Percentiles rank a stretch among this genome's conserved stretches.
These are phyloP conservation scores for Aspergillus sojae DNA, from an alignment of 2,329 filamentous ascomycete genomes.

Conservation along the genomic window DNA sequence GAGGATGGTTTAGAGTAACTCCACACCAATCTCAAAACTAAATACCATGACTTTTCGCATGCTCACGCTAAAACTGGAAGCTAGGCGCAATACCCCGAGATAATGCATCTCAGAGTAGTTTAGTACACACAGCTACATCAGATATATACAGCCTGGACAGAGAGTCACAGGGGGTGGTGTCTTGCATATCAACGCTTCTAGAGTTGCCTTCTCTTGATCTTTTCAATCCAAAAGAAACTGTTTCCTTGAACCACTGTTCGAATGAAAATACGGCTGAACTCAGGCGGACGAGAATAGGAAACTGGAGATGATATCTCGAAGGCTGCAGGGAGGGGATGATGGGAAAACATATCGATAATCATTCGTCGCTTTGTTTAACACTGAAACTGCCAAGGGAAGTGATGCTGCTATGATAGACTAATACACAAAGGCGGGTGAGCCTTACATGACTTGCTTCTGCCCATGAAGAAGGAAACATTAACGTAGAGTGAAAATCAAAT, in stretches of 20 bases:
- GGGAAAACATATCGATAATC: constrained; percentile 18
- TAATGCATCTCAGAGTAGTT: not conserved
- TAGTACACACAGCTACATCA: not conserved
- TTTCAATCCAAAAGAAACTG: not conserved
- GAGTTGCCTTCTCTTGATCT: not conserved
- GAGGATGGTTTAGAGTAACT: not conserved
- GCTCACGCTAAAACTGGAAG: not conserved
- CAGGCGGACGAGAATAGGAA: not conserved
- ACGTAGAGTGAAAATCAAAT: constrained; percentile 22
- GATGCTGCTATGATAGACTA: constrained; percentile 30
- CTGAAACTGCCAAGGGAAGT: constrained; percentile 21
- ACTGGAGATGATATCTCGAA: not conserved
- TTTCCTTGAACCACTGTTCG: not conserved
- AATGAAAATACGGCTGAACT: not conserved
- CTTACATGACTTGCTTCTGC: constrained; percentile 23
- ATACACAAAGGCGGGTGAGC: constrained; percentile 30
- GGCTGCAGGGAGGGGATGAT: not conserved
- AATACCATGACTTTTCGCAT: not conserved
- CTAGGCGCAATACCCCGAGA: not conserved
- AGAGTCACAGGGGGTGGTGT: not conserved
- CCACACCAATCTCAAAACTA: not conserved
- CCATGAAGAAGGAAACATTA: constrained; percentile 26
- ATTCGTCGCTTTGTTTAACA: constrained; percentile 25
- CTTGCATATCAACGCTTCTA: constrained; percentile 4
- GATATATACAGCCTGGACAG: not conserved